These are phyloP conservation scores for Phaeophleospora eucalypticola DNA, from an alignment of 2,329 filamentous ascomycete species.

Conservation along the genomic window DNA sequence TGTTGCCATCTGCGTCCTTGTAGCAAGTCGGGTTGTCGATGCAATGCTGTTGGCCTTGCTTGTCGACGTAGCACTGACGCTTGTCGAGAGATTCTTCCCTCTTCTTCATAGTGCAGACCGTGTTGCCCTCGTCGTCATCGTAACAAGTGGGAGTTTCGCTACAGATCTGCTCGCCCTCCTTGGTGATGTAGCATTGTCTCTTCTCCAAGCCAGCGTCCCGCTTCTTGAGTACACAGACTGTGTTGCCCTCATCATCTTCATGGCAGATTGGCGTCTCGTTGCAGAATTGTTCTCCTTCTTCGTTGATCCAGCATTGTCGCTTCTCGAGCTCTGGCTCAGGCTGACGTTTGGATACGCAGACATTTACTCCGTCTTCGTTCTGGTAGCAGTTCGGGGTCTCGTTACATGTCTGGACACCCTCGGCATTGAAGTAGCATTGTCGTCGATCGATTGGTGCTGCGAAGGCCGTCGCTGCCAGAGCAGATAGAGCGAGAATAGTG, in stretches of 20 bases:
- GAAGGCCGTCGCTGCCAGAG: not conserved
- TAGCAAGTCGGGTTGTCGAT: constrained; percentile 1
- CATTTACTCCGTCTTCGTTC: constrained; percentile 7
- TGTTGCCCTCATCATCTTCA: constrained; percentile 1
- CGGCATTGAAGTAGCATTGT: constrained; percentile 15
- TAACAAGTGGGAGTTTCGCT: constrained; percentile 7
- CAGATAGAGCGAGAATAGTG: not conserved
- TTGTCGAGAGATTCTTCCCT: constrained; percentile 4
- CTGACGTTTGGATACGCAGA: constrained; percentile 12
- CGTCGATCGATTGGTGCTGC: not conserved
- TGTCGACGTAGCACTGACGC: constrained; percentile 14
- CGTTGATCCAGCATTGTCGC: constrained; percentile 14
- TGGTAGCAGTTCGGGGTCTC: constrained; percentile 14
- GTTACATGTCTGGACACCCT: constrained; percentile 16
- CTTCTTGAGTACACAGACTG: constrained; percentile 4
- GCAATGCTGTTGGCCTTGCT: constrained; percentile 4
- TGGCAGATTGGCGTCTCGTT: constrained; percentile 1
- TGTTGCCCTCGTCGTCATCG: constrained; percentile 4
- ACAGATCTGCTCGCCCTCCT: constrained; percentile 8
- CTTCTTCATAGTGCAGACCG: constrained; percentile 5
- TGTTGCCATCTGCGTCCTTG: constrained; percentile 1
- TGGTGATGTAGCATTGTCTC: constrained; percentile 9
- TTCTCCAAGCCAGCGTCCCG: constrained; percentile 6
- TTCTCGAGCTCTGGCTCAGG: constrained; percentile 1
- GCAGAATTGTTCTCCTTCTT: constrained; percentile 5